Evolutionary conservation across 2,329 filamentous ascomycete species (phyloP).

Genomic region (Botrytis fabae): DNA sequence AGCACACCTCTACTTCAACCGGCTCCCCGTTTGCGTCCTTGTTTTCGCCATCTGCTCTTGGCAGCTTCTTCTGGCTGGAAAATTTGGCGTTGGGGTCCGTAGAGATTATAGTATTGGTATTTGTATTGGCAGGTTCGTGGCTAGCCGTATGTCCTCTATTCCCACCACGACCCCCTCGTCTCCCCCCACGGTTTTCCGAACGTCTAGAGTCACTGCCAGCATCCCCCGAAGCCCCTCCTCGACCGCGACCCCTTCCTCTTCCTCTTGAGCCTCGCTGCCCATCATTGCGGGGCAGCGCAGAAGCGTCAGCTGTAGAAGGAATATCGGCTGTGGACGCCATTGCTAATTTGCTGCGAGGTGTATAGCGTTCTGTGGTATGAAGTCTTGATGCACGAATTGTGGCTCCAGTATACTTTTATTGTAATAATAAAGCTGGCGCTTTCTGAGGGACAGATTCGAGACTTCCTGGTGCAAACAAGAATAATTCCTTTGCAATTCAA

Average conservation of each 20-base stretch:
- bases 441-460: neutral
- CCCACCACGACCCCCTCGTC: conserved; percentile 30
- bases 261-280: conserved; percentile 43
- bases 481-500: neutral
- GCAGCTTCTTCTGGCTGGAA: neutral
- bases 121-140: conserved; percentile 14
- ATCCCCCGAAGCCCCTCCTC: conserved; percentile 14
- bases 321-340: conserved; percentile 25
- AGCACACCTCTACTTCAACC: conserved; percentile 81
- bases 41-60: conserved; percentile 11
- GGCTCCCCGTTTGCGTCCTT: conserved; percentile 42
- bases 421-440: neutral
- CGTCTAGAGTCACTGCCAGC: conserved; percentile 38
- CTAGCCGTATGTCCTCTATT: conserved; percentile 26
- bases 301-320: conserved; percentile 25
- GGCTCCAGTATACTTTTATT: neutral
- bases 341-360: neutral
- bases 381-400: neutral
- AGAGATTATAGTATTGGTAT: conserved; percentile 13
- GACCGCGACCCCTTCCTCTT: conserved; percentile 35
- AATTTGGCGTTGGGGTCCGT: conserved; percentile 7
- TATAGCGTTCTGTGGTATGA: conserved; percentile 4
- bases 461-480: neutral
- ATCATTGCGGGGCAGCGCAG: conserved; percentile 32
- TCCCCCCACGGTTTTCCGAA: conserved; percentile 32